These are phyloP conservation scores for Scutellospora calospora DNA, from an alignment of 371 early-diverging fungal genomes.

Conservation along the genomic window DNA sequence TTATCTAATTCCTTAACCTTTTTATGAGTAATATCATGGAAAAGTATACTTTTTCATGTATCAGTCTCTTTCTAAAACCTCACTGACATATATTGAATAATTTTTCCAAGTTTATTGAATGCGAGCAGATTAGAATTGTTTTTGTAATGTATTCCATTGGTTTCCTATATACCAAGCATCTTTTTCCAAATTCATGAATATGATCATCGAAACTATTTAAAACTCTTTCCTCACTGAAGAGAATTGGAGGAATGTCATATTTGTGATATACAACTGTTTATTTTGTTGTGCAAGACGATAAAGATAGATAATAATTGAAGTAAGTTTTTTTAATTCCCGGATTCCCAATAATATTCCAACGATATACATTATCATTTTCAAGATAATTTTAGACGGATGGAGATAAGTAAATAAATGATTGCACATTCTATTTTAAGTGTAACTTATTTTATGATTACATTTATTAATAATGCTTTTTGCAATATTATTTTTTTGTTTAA, in stretches of 20 bases:
- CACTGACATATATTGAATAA: background rate
- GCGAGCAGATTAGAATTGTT: conserved; percentile 34
- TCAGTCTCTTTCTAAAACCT: conserved; percentile 13
- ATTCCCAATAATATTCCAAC: conserved; percentile 20
- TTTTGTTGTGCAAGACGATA: conserved; percentile 31
- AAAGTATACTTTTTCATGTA: background rate
- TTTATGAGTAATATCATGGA: background rate
- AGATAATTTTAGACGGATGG: conserved; percentile 18
- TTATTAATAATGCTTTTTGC: too few species aligned
- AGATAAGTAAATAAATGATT: too few species aligned
- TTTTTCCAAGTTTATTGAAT: conserved; percentile 13
- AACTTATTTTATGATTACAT: too few species aligned
- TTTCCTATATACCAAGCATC: conserved; percentile 20
- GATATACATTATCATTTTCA: background rate
- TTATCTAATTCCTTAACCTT: background rate
- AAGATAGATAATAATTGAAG: conserved; percentile 15
- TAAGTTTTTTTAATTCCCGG: conserved; percentile 27
- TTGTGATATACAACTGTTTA: conserved; percentile 37
- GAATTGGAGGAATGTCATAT: background rate
- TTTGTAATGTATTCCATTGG: background rate
- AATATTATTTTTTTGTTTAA: too few species aligned
- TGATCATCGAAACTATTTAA: background rate
- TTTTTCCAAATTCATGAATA: background rate
- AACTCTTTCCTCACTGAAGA: background rate
- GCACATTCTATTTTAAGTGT: too few species aligned